phyloP scores from a whole-genome alignment of 345 rosid species.

The Garcia nutans region DNA sequence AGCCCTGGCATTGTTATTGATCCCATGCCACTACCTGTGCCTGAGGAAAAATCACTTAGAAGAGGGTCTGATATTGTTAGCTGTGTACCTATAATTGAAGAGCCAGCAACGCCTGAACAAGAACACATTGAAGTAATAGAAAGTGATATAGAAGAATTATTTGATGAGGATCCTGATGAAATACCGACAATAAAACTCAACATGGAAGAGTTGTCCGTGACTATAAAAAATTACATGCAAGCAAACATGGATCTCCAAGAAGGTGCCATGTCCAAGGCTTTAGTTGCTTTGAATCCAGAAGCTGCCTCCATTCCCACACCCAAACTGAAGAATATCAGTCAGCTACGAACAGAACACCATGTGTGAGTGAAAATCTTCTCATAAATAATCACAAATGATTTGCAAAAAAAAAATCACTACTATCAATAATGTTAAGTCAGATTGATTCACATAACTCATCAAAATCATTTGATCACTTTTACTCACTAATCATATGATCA shows the following conservation, averaged over 20 bases:
- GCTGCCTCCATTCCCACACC: constrained; percentile 66
- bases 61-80: constrained; percentile 31
- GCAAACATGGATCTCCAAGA: constrained; percentile 69
- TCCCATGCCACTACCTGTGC: constrained; percentile 45
- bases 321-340: constrained; percentile 73
- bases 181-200: constrained; percentile 75
- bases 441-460: neutral
- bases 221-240: constrained; percentile 58
- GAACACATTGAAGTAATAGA: constrained; percentile 40
- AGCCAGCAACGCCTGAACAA: constrained; percentile 77
- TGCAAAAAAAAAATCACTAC: neutral
- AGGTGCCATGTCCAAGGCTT: constrained; percentile 73
- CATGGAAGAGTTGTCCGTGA: constrained; percentile 54
- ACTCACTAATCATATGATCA: neutral
- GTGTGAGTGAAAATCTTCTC: constrained; percentile 65
- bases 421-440: constrained; percentile 5
- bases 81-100: constrained; percentile 73
- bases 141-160: constrained; percentile 71
- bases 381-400: neutral
- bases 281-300: constrained; percentile 71
- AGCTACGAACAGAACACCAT: constrained; percentile 89
- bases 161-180: constrained; percentile 70
- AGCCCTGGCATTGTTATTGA: constrained; percentile 38
- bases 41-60: constrained; percentile 32
- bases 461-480: neutral